A percentile compares a stretch with the other conserved stretches of the same genome.
Evolutionary conservation across 306 rosid species (phyloP).

Genomic region (Vigna mungo): DNA sequence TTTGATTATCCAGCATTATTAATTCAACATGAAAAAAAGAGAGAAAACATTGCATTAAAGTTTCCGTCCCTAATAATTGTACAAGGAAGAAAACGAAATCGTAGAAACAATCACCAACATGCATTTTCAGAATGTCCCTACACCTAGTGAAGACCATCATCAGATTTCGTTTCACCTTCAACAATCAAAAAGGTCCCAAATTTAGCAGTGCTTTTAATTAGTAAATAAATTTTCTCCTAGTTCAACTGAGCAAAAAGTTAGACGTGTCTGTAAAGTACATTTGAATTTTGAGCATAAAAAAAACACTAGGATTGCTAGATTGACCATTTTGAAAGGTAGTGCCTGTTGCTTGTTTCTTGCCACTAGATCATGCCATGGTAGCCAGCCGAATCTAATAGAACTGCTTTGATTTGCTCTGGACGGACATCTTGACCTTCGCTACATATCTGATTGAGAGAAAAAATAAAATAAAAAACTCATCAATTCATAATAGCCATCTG

Average conservation of each 20-base stretch:
- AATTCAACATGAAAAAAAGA: background rate
- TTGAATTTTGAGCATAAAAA: conserved; percentile 23
- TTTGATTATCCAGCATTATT: background rate
- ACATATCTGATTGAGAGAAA: conserved; percentile 57
- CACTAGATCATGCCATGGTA: conserved; percentile 53
- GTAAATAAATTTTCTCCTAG: conserved; percentile 4
- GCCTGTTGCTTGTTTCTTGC: background rate
- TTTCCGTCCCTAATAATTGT: background rate
- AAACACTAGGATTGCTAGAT: conserved; percentile 17
- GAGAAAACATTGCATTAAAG: conserved; percentile 1
- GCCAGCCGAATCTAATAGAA: conserved; percentile 71
- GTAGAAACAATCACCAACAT: background rate
- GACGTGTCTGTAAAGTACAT: background rate
- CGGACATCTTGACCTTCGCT: conserved; percentile 66
- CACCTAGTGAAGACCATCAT: background rate
- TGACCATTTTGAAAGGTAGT: background rate
- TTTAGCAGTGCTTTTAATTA: background rate
- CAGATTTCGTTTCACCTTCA: background rate
- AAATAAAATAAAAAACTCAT: background rate
- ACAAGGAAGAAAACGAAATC: background rate
- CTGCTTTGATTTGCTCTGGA: conserved; percentile 71
- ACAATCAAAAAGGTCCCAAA: background rate
- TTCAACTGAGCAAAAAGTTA: background rate
- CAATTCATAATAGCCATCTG: background rate
- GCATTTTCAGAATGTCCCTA: background rate